These are phyloP conservation scores for Trichodelitschia bisporula DNA, from an alignment of 495 filamentous ascomycete species.

Conservation along the genomic window DNA sequence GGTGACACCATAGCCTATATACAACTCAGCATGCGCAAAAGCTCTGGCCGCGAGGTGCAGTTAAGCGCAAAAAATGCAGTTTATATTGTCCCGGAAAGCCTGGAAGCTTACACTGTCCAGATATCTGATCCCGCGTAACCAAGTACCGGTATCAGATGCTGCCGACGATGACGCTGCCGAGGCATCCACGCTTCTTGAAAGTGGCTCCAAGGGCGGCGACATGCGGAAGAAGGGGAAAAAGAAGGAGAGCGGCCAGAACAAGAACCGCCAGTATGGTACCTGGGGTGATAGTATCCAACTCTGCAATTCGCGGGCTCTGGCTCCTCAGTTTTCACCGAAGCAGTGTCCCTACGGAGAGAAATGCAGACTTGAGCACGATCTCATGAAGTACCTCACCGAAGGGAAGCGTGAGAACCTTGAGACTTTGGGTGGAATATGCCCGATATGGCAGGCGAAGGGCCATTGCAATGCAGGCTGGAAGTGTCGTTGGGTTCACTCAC, in stretches of 20 bases:
- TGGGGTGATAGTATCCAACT: constrained; percentile 56
- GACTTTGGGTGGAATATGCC: constrained; percentile 52
- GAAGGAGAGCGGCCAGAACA: constrained; percentile 64
- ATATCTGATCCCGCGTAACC: too few species aligned
- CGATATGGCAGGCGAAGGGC: constrained; percentile 51
- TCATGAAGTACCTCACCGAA: constrained; percentile 62
- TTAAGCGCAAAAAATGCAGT: too few species aligned
- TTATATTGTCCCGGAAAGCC: too few species aligned
- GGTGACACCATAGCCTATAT: too few species aligned
- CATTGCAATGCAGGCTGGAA: constrained; percentile 70
- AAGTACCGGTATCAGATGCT: too few species aligned
- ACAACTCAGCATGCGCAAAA: too few species aligned
- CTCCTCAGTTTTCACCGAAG: constrained; percentile 47
- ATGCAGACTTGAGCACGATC: constrained; percentile 57
- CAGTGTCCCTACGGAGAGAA: constrained; percentile 50
- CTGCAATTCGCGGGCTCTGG: constrained; percentile 41
- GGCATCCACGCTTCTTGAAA: constrained; percentile 10
- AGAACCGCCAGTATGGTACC: constrained; percentile 54
- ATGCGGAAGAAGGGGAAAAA: constrained; percentile 27
- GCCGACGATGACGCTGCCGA: constrained; percentile 18
- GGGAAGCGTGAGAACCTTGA: constrained; percentile 57
- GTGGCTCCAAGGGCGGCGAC: constrained; percentile 6
- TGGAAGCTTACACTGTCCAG: too few species aligned
- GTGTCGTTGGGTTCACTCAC: constrained; percentile 65
- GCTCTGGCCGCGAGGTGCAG: too few species aligned